Evolutionary conservation across 2,329 filamentous ascomycete species (phyloP), one percentile per base, ranked within the genome.

Genomic region (Ophiostoma triangulosporum): DNA sequence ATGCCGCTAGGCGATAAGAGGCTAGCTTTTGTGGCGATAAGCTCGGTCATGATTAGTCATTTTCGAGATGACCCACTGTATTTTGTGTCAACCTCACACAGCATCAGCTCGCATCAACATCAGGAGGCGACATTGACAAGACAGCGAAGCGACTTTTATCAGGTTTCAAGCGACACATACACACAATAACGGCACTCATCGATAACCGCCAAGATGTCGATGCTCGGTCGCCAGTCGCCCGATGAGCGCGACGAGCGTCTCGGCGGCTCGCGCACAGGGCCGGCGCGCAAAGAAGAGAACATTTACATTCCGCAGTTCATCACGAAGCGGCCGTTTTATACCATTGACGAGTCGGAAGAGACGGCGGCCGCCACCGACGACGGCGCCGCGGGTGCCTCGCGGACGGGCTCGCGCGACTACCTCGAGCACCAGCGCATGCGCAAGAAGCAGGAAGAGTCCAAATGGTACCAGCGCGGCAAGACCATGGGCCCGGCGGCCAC

Each of bases 301-400:
- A 83, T 96, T 68, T 98, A 98, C 75, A 98, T 98, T 64, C 93
- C 93, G 6, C 83, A 87, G 52, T 98, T 96, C 76, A 98, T 98
- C 71, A 90, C 89, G 62, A 96, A 95, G 68, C 90, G 94, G 61
- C 93, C 93, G 4, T 98, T 98, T 71, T 98, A 97, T 69, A 83
- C 94, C 53, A 81, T 79, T 62, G 57, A 57, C 0, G 56, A 60
- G 32, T 45, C 49, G 7, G 52, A 26, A 7, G 32, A 33, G 6
- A 83, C 31, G 52, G 78, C 32, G 3, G 52, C 14, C 11, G 51
- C 38, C 4, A 33, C 33, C 20, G 32, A 20, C 32, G 50, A 48
- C 11, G 33, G 49, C 27, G 51, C 43, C 33, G 31, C 52, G 29
- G 48, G 38, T 31, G 50, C 43, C 15, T 24, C 40, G 9, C 43